These are phyloP conservation scores for Diutina pseudorugosa DNA, from an alignment of 1,139 yeast species.

Conservation along the genomic window DNA sequence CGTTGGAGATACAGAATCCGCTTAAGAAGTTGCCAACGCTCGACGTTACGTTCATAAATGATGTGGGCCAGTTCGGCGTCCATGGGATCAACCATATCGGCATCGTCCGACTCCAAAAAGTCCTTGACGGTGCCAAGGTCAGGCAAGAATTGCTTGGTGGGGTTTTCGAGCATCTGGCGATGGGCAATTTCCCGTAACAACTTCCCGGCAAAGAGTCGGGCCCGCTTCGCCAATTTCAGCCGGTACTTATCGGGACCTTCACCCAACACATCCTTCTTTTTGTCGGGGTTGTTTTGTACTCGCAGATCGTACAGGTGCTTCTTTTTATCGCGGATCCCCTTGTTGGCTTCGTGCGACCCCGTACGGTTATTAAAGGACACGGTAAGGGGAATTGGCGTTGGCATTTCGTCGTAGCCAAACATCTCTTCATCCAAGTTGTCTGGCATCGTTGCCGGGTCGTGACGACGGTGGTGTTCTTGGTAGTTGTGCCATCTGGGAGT, in stretches of 20 bases:
- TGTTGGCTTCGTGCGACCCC: constrained; percentile 61
- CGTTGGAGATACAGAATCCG: constrained; percentile 58
- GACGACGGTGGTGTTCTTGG: not conserved
- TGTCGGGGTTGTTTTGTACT: constrained; percentile 53
- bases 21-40: constrained; percentile 59
- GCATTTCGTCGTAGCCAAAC: constrained; percentile 12
- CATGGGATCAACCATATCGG: constrained; percentile 23
- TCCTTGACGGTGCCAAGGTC: constrained; percentile 41
- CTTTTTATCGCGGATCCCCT: constrained; percentile 76
- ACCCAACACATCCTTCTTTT: constrained; percentile 66
- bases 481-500: constrained; percentile 39
- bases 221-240: constrained; percentile 29
- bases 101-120: constrained; percentile 37
- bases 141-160: constrained; percentile 38
- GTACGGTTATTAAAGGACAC: constrained; percentile 79
- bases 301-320: constrained; percentile 72
- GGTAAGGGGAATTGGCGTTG: constrained; percentile 28
- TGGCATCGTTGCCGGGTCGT: constrained; percentile 6
- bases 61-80: constrained; percentile 29
- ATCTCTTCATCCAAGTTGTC: constrained; percentile 16
- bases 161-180: constrained; percentile 23
- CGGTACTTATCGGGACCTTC: constrained; percentile 56
- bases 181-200: constrained; percentile 46
- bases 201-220: constrained; percentile 41
- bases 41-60: constrained; percentile 36